These are phyloP conservation scores for Leucoagaricus sp. DNA, from an alignment of 1,284 basidiomycete genomes.

Conservation along the genomic window DNA sequence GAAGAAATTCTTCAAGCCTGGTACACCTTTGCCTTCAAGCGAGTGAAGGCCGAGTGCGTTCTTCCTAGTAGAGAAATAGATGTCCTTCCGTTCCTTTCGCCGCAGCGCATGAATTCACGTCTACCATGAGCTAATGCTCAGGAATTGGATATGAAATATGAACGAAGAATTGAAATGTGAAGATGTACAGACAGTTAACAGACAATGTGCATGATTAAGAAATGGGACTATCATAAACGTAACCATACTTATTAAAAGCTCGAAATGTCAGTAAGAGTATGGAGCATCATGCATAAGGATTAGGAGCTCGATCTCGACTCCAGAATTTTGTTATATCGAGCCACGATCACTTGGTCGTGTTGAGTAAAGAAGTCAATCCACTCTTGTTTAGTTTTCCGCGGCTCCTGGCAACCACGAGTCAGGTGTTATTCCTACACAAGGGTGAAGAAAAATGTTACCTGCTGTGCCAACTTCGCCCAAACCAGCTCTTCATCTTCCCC, in stretches of 20 bases:
- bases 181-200: no score
- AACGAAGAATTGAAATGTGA: no score
- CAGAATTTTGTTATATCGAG: constrained; percentile 30
- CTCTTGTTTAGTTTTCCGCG: constrained; percentile 44
- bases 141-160: no score
- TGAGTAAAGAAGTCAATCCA: constrained; percentile 62
- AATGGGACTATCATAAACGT: no score
- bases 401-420: constrained; percentile 34
- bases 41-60: constrained; percentile 20
- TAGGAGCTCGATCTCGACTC: not conserved
- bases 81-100: constrained; percentile 1
- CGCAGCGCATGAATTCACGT: no score
- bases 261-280: not conserved
- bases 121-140: no score
- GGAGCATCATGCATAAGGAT: not conserved
- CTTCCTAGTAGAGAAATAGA: constrained; percentile 18
- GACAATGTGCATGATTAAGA: no score
- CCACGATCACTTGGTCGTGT: constrained; percentile 43
- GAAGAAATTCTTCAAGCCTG: constrained; percentile 69
- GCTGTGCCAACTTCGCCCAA: constrained; percentile 41
- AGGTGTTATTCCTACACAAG: not conserved
- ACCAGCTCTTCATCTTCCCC: constrained; percentile 41
- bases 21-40: constrained; percentile 13
- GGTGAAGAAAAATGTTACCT: constrained; percentile 12
- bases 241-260: no score